A percentile compares a stretch with the other conserved stretches of the same genome.
Conservation (phyloP, 805 yeast species). For the Naumovozyma baii region DNA sequence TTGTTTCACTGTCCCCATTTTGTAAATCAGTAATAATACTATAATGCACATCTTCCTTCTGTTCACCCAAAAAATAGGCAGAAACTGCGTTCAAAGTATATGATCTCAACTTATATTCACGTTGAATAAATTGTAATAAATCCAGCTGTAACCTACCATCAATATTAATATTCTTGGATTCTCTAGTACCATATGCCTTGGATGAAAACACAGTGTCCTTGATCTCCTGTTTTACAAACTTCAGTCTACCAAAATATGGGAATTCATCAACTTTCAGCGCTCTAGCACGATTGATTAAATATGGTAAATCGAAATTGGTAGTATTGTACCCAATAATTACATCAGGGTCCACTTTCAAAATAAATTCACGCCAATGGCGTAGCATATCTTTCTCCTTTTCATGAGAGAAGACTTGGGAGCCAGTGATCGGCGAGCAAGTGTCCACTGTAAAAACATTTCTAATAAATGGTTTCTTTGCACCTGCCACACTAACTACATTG, state of each 20-base stretch:
- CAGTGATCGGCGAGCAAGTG: conserved; percentile 87
- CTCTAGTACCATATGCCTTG: conserved; percentile 93
- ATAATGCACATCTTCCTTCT: conserved; percentile 96
- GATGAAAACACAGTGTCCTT: conserved; percentile 81
- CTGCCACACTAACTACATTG: conserved; percentile 77
- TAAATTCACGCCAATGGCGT: conserved; percentile 75
- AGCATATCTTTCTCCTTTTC: conserved; percentile 75
- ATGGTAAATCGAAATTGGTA: conserved; percentile 91
- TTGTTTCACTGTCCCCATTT: conserved; percentile 83
- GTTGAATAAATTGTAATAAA: conserved; percentile 80
- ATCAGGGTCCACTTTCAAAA: conserved; percentile 83
- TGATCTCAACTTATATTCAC: conserved; percentile 90
- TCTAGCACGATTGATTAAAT: conserved; percentile 75
- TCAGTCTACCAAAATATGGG: conserved; percentile 80
- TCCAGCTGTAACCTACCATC: conserved; percentile 96
- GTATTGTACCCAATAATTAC: conserved; percentile 94
- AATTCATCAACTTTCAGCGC: conserved; percentile 57
- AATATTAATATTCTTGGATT: conserved; percentile 79
- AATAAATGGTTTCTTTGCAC: conserved; percentile 72
- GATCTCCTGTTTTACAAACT: conserved; percentile 58
- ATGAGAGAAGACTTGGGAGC: conserved; percentile 76
- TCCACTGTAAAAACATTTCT: conserved; percentile 90
- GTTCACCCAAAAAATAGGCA: conserved; percentile 87
- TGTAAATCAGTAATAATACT: conserved; percentile 92
- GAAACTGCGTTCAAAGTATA: conserved; percentile 93